Evolutionary conservation across 2,329 filamentous ascomycete genomes (phyloP).

Genomic region (Clonostachys chloroleuca): DNA sequence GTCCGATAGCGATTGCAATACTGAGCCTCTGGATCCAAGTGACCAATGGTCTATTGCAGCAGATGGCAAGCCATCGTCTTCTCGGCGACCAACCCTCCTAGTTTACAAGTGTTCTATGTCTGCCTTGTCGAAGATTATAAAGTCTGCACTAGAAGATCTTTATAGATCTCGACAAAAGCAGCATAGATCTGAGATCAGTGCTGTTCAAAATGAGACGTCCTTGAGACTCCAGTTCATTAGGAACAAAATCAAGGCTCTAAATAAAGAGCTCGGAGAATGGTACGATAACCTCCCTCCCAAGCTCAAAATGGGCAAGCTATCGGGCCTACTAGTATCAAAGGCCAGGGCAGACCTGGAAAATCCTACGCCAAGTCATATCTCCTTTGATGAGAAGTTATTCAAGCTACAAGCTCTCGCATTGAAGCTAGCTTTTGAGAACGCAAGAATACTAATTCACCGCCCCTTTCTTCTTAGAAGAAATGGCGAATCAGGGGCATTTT

Average conservation of each 20-base stretch:
- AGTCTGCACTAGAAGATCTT: slow-evolving; percentile 5
- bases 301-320: background rate
- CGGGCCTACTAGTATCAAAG: background rate
- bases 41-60: slow-evolving; percentile 8
- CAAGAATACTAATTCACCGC: slow-evolving; percentile 18
- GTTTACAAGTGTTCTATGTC: slow-evolving; percentile 14
- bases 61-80: background rate
- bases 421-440: slow-evolving; percentile 23
- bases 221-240: background rate
- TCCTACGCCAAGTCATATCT: background rate
- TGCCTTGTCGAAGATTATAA: slow-evolving; percentile 8
- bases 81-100: slow-evolving; percentile 4
- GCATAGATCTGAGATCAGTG: background rate
- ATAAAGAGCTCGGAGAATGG: background rate
- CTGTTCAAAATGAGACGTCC: background rate
- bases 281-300: background rate
- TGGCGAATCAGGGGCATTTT: background rate
- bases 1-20: slow-evolving; percentile 20
- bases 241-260: background rate
- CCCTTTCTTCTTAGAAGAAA: background rate
- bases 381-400: slow-evolving; percentile 10
- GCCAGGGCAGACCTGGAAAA: no score
- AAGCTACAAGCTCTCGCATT: slow-evolving; percentile 22
- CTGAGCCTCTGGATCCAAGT: slow-evolving; percentile 17
- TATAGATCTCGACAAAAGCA: slow-evolving; percentile 5